Conservation (phyloP, 108 stramenopile species). For the Nitzschia sp. region DNA sequence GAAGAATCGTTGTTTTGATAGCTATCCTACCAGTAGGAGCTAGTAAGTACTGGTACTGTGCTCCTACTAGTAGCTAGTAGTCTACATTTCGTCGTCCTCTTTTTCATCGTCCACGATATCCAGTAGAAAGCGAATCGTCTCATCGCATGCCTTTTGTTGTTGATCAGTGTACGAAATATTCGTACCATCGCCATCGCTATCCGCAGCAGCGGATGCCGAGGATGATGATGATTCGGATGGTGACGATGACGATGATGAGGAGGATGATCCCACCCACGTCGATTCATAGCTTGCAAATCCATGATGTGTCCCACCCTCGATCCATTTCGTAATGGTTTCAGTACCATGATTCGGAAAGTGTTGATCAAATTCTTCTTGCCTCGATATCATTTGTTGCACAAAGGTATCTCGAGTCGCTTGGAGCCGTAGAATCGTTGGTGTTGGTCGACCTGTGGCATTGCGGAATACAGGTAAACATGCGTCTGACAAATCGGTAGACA, state of each 20-base stretch:
- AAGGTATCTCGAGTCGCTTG: conserved; percentile 34
- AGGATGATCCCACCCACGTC: conserved; percentile 5
- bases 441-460: neutral
- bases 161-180: conserved; percentile 9
- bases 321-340: neutral
- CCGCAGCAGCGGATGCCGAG: neutral
- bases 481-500: conserved; percentile 25
- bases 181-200: neutral
- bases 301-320: conserved; percentile 35
- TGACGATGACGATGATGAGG: neutral
- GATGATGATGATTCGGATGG: too few species aligned
- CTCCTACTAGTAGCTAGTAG: too few species aligned
- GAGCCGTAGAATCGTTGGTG: conserved; percentile 2
- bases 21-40: too few species aligned
- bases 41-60: too few species aligned
- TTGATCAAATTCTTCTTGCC: conserved; percentile 14
- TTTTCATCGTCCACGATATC: too few species aligned
- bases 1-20: too few species aligned
- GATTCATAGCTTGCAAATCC: conserved; percentile 39
- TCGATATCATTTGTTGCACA: neutral
- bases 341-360: conserved; percentile 16
- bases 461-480: neutral
- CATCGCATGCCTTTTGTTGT: conserved; percentile 5
- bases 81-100: too few species aligned
- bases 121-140: conserved; percentile 13